Evolutionary conservation across 305 asterid genomes (phyloP).

Genomic region (Solanum hybrid): DNA sequence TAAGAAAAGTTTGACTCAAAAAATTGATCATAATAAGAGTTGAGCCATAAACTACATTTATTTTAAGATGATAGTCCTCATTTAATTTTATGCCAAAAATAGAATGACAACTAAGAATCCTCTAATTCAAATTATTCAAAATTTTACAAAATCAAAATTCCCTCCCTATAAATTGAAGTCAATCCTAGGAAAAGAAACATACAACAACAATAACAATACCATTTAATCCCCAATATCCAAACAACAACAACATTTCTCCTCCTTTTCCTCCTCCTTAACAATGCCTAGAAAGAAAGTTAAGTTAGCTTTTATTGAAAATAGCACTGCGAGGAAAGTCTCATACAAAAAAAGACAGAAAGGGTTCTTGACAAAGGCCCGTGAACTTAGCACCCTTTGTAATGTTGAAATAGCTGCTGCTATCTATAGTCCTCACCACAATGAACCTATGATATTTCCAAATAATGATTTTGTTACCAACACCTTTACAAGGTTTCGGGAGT

Average conservation of each 20-base stretch:
- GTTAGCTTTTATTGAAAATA: slow-evolving; percentile 25
- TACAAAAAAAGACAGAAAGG: slow-evolving; percentile 14
- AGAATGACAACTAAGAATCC: neutral
- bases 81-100: neutral
- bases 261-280: neutral
- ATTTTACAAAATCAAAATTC: neutral
- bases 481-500: slow-evolving; percentile 18
- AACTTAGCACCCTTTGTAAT: slow-evolving; percentile 33
- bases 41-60: neutral
- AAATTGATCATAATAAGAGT: neutral
- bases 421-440: slow-evolving; percentile 18
- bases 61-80: neutral
- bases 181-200: neutral
- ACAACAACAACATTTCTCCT: neutral
- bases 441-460: slow-evolving; percentile 35
- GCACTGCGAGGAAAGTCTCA: slow-evolving; percentile 21
- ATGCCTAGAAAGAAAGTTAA: slow-evolving; percentile 35
- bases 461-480: slow-evolving; percentile 6
- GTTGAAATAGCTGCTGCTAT: slow-evolving; percentile 29
- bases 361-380: slow-evolving; percentile 25
- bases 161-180: neutral
- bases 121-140: neutral
- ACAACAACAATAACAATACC: neutral
- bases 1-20: neutral
- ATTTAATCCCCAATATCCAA: neutral